Evolutionary conservation across 2,329 filamentous ascomycete genomes (phyloP), one percentile per base, ranked within the genome.

Genomic region (Teratosphaeria nubilosa): DNA sequence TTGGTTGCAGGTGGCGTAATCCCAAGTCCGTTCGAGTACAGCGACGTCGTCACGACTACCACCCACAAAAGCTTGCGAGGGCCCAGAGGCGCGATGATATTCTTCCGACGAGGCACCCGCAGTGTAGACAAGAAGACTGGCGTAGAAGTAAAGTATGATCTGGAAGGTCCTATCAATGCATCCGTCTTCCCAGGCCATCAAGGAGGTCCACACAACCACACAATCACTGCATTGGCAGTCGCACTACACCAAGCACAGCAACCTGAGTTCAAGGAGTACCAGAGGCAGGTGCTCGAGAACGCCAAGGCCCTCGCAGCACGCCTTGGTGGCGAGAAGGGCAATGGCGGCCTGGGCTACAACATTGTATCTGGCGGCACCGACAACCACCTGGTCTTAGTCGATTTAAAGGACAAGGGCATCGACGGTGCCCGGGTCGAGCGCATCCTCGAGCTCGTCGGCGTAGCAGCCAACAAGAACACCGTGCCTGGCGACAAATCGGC

Each of bases 401-500:
- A 99, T 74, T 83, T 99, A 55, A 95, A 95, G 78, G 85, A 89
- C 41, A 88, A 94, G 72, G 81, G 82, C 59, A 85, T 99, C 61
- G 94, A 99, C 70, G 92, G 92, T 67, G 92, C 94, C 58, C 90
- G 94, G 75, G 88, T 97, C 50, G 94, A 99, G 83, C 87, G 90
- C 58, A 86, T 99, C 59, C 86, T 99, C 20, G 94, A 99, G 81
- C 88, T 95, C 74, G 94, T 96, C 76, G 95, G 95, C 80, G 95
- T 97, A 56, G 94, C 94, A n/a, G 88, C 89, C 72, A 99, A 99
- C 82, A 99, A 99, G 82, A 99, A 99, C 78, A 96, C 94, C 7
- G 92, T 96, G 0, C 94, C 94, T 1, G 94, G 92, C 51, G 94
- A 99, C 76, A 90, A 87, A 72, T 96, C 91, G 0, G 94, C 94